Evolutionary conservation across 2,329 filamentous ascomycete genomes (phyloP).

Genomic region (Rasamsonia emersonii): DNA sequence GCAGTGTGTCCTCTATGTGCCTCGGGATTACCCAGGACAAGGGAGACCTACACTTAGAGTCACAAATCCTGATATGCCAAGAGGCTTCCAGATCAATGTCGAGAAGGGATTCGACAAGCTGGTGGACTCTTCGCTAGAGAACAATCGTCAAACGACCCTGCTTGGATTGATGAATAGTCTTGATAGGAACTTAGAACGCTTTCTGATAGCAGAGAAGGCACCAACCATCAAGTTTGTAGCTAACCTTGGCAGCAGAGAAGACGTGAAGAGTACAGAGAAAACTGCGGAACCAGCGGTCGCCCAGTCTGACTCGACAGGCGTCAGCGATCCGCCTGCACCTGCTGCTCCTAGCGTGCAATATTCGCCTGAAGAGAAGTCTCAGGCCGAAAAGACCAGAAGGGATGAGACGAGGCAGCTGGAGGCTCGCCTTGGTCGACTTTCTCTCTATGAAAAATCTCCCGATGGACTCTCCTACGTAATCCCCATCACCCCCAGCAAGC

Average conservation of each 20-base stretch:
- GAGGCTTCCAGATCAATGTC: conserved; percentile 67
- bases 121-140: conserved; percentile 44
- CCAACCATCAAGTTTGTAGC: conserved; percentile 63
- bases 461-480: conserved; percentile 64
- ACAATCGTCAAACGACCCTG: conserved; percentile 42
- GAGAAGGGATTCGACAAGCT: conserved; percentile 64
- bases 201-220: conserved; percentile 61
- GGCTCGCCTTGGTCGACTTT: conserved; percentile 60
- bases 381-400: conserved; percentile 56
- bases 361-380: conserved; percentile 50
- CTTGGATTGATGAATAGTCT: conserved; percentile 60
- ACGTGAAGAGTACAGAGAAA: conserved; percentile 5
- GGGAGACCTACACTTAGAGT: conserved; percentile 53
- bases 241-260: conserved; percentile 42
- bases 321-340: conserved; percentile 5
- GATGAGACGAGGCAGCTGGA: conserved; percentile 65
- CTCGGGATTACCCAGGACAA: conserved; percentile 51
- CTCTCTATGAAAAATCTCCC: conserved; percentile 57
- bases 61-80: conserved; percentile 60
- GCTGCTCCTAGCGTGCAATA: conserved; percentile 40
- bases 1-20: conserved; percentile 59
- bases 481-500: conserved; percentile 58
- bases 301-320: conserved; percentile 3
- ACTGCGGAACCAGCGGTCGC: neutral
- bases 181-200: conserved; percentile 62